phyloP scores from a whole-genome alignment of 768 basidiomycete genomes.

The Mycena alexandri region DNA sequence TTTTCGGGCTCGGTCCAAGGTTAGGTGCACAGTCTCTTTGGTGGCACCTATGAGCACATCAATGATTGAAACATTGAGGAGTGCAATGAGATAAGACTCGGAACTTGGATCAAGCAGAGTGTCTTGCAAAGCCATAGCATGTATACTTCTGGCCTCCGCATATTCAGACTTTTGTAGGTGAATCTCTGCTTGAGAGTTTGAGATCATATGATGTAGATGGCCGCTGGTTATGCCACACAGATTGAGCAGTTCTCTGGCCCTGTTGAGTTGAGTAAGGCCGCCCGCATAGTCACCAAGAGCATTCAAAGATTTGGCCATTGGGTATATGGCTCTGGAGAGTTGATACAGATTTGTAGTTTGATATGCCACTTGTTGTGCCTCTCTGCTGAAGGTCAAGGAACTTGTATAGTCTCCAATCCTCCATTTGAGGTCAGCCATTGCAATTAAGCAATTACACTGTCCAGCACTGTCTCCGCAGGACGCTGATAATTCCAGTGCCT shows the following conservation, averaged over 20 bases:
- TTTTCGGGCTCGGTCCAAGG: background rate
- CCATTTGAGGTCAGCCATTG: too few species aligned
- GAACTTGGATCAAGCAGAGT: background rate
- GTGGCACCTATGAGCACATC: background rate
- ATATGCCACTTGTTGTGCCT: background rate
- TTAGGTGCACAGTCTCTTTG: background rate
- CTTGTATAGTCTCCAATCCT: background rate
- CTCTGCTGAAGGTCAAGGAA: too few species aligned
- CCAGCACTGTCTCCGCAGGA: background rate
- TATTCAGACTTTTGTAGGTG: conserved; percentile 11
- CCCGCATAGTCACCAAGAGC: background rate
- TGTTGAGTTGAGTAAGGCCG: too few species aligned
- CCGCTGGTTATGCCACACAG: background rate
- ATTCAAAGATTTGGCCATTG: background rate
- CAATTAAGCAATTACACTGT: background rate
- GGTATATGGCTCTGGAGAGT: background rate
- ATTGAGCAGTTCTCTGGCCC: background rate
- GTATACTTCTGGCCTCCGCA: background rate
- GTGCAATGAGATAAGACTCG: background rate
- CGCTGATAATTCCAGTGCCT: background rate
- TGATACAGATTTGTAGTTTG: background rate
- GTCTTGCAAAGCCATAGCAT: background rate
- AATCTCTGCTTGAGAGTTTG: background rate
- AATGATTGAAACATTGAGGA: conserved; percentile 5
- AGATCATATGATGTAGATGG: background rate